phyloP scores from a whole-genome alignment of 2,329 filamentous ascomycete genomes.

The Fusarium sp. region DNA sequence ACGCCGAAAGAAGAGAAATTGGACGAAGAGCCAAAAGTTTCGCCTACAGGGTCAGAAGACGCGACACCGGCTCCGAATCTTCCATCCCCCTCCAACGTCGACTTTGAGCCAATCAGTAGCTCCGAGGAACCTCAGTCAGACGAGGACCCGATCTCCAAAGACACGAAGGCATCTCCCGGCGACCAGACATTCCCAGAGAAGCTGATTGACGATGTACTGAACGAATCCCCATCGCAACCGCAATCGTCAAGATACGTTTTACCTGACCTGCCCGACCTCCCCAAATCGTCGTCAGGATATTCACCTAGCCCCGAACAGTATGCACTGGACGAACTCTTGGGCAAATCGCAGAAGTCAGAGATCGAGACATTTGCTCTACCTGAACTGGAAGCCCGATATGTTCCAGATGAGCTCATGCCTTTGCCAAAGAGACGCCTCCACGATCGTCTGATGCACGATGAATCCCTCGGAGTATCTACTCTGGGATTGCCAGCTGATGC shows the following conservation, averaged over 20 bases:
- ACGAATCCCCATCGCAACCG: background rate
- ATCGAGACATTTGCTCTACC: background rate
- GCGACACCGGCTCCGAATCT: background rate
- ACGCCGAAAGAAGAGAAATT: background rate
- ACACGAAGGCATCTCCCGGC: background rate
- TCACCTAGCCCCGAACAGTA: background rate
- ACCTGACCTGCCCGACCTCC: background rate
- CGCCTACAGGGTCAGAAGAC: background rate
- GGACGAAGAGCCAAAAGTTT: background rate
- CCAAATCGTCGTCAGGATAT: background rate
- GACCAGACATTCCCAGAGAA: background rate
- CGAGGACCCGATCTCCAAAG: background rate
- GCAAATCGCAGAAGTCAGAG: background rate
- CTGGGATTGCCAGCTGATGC: slow-evolving; percentile 53
- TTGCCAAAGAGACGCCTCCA: slow-evolving; percentile 19
- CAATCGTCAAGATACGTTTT: background rate
- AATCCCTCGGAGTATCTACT: slow-evolving; percentile 45
- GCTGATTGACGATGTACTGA: background rate
- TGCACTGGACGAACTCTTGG: background rate
- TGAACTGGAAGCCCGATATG: background rate
- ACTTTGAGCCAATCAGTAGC: background rate
- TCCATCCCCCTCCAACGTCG: background rate
- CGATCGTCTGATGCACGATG: slow-evolving; percentile 43
- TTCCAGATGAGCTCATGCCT: background rate
- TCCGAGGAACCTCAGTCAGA: background rate